phyloP scores from a whole-genome alignment of 164 flowering plant species.

The Vitis riparia region DNA sequence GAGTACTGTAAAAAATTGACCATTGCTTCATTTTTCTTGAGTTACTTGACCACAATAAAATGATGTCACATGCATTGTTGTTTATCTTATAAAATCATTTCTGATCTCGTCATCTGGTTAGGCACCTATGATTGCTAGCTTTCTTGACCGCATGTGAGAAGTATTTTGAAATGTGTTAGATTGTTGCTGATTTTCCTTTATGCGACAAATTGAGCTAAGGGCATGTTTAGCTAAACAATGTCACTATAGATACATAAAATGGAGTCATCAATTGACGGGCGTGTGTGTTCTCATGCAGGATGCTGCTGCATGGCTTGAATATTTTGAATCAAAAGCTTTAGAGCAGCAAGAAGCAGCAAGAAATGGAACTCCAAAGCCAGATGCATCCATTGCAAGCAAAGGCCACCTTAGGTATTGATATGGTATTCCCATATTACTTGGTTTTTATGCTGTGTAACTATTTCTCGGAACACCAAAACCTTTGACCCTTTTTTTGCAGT shows the following conservation, averaged over 20 bases:
- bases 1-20: no score
- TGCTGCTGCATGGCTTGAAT: slow-evolving; percentile 96
- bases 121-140: not conserved
- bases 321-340: slow-evolving; percentile 81
- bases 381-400: slow-evolving; percentile 91
- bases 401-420: slow-evolving; percentile 92
- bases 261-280: not conserved
- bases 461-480: slow-evolving; percentile 13
- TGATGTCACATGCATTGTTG: not conserved
- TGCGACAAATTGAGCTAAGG: not conserved
- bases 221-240: not conserved
- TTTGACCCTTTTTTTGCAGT: slow-evolving; percentile 49
- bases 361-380: slow-evolving; percentile 83
- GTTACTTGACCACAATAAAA: not conserved
- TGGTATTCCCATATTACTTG: slow-evolving; percentile 35
- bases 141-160: not conserved
- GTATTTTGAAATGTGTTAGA: not conserved
- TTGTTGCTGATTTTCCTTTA: not conserved
- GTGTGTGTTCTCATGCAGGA: slow-evolving; percentile 48
- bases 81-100: no score
- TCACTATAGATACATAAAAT: not conserved
- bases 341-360: slow-evolving; percentile 96
- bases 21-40: no score
- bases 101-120: not conserved
- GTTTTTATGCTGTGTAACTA: slow-evolving; percentile 11